Conservation (phyloP, 345 rosid species). For the Syzygium aromaticum region DNA sequence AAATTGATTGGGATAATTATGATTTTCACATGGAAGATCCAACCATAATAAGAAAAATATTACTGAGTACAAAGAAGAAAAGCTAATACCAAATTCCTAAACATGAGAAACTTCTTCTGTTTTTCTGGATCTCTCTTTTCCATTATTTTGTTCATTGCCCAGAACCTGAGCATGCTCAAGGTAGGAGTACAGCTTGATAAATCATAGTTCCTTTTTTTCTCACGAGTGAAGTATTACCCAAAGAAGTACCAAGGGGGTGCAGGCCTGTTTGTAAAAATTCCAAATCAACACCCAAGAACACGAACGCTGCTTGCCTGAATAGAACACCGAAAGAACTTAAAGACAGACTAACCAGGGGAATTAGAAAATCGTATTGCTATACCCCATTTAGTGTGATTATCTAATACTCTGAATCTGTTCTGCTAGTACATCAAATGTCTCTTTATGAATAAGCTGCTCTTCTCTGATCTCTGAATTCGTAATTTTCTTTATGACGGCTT, state of each 20-base stretch:
- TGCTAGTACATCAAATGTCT: neutral
- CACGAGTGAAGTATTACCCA: neutral
- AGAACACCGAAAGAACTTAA: neutral
- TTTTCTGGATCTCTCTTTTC: neutral
- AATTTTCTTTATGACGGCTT: neutral
- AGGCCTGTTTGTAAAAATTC: neutral
- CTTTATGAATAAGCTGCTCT: neutral
- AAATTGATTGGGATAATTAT: neutral
- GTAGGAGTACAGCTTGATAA: neutral
- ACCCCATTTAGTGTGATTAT: neutral
- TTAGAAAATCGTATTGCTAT: neutral
- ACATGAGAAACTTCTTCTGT: neutral
- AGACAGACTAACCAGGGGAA: neutral
- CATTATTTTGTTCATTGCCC: neutral
- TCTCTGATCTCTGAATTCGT: neutral
- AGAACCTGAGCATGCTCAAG: neutral
- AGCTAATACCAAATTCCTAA: neutral
- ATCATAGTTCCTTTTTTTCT: neutral
- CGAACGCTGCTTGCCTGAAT: neutral
- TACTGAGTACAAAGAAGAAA: neutral
- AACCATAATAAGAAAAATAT: neutral
- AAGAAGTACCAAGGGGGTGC: neutral
- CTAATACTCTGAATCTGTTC: neutral
- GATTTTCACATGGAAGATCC: neutral
- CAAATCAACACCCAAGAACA: neutral